These are phyloP conservation scores for Pilatotrama ljubarskyi DNA, from an alignment of 768 basidiomycete species.

Conservation along the genomic window DNA sequence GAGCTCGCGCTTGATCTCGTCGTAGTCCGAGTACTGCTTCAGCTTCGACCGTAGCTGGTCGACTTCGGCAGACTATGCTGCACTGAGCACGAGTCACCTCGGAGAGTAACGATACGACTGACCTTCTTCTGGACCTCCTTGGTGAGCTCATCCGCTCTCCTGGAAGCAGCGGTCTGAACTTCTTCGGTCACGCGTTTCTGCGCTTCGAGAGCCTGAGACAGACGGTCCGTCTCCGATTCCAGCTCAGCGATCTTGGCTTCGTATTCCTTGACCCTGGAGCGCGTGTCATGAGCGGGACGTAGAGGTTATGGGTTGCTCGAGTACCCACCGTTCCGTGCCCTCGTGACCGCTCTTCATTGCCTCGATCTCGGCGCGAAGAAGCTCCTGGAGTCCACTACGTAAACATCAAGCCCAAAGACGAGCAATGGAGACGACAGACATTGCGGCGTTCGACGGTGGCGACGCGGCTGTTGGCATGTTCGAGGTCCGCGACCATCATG, in stretches of 20 bases:
- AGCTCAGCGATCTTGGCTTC: slow-evolving; percentile 74
- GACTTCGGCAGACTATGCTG: slow-evolving; percentile 56
- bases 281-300: neutral
- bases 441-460: slow-evolving; percentile 92
- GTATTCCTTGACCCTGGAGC: slow-evolving; percentile 62
- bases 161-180: slow-evolving; percentile 46
- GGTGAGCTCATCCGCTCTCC: slow-evolving; percentile 58
- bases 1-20: slow-evolving; percentile 96
- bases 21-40: slow-evolving; percentile 81
- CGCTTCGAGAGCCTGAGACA: slow-evolving; percentile 63
- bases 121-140: slow-evolving; percentile 63
- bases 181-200: slow-evolving; percentile 55
- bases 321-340: slow-evolving; percentile 62
- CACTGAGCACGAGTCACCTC: neutral
- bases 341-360: slow-evolving; percentile 79
- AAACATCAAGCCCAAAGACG: neutral
- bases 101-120: neutral
- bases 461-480: slow-evolving; percentile 92
- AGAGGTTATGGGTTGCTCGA: neutral
- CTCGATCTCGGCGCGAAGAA: slow-evolving; percentile 95
- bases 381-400: slow-evolving; percentile 56
- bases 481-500: slow-evolving; percentile 91
- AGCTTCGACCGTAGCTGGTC: slow-evolving; percentile 69
- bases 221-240: slow-evolving; percentile 71
- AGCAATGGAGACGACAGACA: slow-evolving; percentile 42